These are phyloP conservation scores for Trichoderma harzianum DNA, from an alignment of 2,329 filamentous ascomycete species.

Conservation along the genomic window DNA sequence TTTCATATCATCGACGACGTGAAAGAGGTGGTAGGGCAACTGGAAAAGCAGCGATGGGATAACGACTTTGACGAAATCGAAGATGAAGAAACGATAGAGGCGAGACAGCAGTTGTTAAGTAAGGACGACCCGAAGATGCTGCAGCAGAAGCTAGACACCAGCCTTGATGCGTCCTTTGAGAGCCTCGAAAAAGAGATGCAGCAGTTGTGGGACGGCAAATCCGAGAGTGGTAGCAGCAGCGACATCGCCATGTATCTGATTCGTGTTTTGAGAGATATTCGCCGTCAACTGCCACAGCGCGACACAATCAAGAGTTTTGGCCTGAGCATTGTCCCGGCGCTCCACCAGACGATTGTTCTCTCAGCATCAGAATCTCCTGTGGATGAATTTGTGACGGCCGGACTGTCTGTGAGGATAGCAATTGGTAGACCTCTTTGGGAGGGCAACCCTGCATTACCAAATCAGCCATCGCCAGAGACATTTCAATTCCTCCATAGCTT, in stretches of 20 bases:
- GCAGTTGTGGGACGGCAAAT: conserved; percentile 46
- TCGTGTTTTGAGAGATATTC: conserved; percentile 70
- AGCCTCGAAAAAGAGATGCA: conserved; percentile 56
- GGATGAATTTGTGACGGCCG: conserved; percentile 42
- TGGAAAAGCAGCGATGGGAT: conserved; percentile 70
- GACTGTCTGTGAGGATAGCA: conserved; percentile 46
- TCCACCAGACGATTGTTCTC: conserved; percentile 61
- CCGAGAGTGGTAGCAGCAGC: conserved; percentile 47
- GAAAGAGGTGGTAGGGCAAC: conserved; percentile 57
- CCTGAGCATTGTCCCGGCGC: conserved; percentile 54
- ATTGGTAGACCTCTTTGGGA: conserved; percentile 74
- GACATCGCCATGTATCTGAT: conserved; percentile 63
- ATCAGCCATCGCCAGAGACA: conserved; percentile 70
- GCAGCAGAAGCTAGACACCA: conserved; percentile 54
- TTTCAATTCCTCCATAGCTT: conserved; percentile 70
- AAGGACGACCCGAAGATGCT: conserved; percentile 67
- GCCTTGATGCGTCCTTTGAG: conserved; percentile 55
- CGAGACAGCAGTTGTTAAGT: conserved; percentile 64
- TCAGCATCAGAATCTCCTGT: conserved; percentile 51
- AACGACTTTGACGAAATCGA: conserved; percentile 71
- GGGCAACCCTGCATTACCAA: conserved; percentile 68
- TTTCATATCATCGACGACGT: conserved; percentile 67
- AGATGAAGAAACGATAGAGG: conserved; percentile 67
- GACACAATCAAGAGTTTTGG: conserved; percentile 54
- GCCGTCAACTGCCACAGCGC: conserved; percentile 59